These are phyloP conservation scores for Aspergillus funiculosus DNA, from an alignment of 495 filamentous ascomycete genomes.

Conservation along the genomic window DNA sequence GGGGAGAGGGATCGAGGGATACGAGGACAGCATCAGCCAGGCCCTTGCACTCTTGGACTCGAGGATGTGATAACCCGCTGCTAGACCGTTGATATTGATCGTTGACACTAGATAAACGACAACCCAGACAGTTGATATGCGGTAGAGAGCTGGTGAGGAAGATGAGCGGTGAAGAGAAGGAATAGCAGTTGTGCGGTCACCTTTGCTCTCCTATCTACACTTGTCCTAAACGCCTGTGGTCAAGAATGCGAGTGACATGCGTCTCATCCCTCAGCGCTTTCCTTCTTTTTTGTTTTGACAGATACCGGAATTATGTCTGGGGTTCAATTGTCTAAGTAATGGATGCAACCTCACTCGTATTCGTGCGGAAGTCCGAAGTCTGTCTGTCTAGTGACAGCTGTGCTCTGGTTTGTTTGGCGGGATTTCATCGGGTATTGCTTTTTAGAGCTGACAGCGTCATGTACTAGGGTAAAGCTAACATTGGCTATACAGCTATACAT, in stretches of 20 bases:
- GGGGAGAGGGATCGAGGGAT: too few relatives aligned
- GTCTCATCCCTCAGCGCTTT: neutral
- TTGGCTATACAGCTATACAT: too few relatives aligned
- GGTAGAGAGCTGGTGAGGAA: neutral
- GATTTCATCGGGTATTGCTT: neutral
- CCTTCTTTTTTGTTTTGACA: neutral
- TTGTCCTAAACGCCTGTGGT: neutral
- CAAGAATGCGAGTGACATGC: slow-evolving; percentile 1
- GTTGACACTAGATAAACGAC: too few relatives aligned
- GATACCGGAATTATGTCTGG: neutral
- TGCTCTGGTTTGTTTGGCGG: neutral
- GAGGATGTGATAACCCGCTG: too few relatives aligned
- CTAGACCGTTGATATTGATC: too few relatives aligned
- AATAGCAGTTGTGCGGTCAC: too few relatives aligned
- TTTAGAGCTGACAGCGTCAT: neutral
- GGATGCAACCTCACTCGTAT: neutral
- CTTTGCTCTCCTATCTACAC: too few relatives aligned
- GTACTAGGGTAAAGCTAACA: neutral
- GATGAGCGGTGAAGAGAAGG: slow-evolving; percentile 10
- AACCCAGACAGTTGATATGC: too few relatives aligned
- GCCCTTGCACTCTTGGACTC: too few relatives aligned
- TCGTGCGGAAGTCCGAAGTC: neutral
- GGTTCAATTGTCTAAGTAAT: neutral
- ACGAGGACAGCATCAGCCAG: too few relatives aligned
- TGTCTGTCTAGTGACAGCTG: neutral